Evolutionary conservation across 768 basidiomycete species (phyloP).

Genomic region (Strobilomyces echinocephalus): DNA sequence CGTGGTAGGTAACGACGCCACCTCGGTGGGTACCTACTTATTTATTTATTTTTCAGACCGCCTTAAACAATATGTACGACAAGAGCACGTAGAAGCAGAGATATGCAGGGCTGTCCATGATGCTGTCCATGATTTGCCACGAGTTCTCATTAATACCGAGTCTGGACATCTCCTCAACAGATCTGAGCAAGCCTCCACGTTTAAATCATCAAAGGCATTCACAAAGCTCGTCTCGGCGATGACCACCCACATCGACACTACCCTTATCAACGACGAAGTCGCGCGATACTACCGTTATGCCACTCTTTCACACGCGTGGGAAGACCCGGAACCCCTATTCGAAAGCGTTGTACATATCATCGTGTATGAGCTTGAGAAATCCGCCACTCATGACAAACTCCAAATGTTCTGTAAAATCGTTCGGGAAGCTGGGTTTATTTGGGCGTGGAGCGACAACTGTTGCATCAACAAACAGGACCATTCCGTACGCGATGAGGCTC

Average conservation of each 20-base stretch:
- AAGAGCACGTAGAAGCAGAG: too few species aligned
- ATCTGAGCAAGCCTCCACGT: slow-evolving; percentile 1
- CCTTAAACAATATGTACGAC: background rate
- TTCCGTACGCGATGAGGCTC: background rate
- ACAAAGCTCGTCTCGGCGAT: slow-evolving; percentile 7
- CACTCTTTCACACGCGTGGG: slow-evolving; percentile 1
- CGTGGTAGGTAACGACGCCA: background rate
- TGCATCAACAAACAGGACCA: background rate
- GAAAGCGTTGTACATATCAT: too few species aligned
- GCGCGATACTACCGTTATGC: background rate
- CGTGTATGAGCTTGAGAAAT: too few species aligned
- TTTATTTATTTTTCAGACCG: background rate
- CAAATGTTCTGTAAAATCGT: too few species aligned
- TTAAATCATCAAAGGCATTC: slow-evolving; percentile 1
- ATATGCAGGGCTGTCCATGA: background rate
- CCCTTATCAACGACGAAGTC: slow-evolving; percentile 1
- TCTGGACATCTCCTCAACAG: slow-evolving; percentile 6
- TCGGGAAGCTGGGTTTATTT: too few species aligned
- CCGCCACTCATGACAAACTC: too few species aligned
- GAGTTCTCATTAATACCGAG: background rate
- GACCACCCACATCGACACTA: background rate
- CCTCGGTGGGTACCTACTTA: too few species aligned
- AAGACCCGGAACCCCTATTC: background rate
- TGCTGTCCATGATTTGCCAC: background rate
- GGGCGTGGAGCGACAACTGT: too few species aligned